phyloP scores from a whole-genome alignment of 176 grass and related monocot species.

The Hordeum vulgare region DNA sequence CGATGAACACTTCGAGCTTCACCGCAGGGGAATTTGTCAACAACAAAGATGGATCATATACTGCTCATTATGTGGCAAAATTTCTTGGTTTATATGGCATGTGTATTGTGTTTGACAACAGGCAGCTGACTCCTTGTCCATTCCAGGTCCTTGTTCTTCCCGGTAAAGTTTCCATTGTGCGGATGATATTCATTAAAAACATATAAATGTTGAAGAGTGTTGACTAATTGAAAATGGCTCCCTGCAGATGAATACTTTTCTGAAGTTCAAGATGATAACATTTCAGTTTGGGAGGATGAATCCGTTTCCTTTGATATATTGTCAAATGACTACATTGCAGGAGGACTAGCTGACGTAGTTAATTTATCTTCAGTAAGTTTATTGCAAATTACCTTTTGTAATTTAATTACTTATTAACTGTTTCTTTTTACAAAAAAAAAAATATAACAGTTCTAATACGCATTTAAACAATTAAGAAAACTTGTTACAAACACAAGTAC shows the following conservation, averaged over 20 bases:
- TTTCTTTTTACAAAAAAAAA: too few relatives aligned
- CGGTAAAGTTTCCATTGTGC: conserved; percentile 44
- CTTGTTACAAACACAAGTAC: not conserved
- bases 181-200: not conserved
- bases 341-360: conserved; percentile 28
- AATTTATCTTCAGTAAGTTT: conserved; percentile 58
- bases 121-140: conserved; percentile 58
- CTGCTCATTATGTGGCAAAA: conserved; percentile 35
- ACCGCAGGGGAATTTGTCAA: conserved; percentile 32
- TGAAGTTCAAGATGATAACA: conserved; percentile 33
- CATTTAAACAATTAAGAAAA: not conserved
- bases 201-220: not conserved
- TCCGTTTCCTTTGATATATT: conserved; percentile 59
- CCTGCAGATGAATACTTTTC: conserved; percentile 72
- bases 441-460: not conserved
- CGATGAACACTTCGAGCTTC: conserved; percentile 26
- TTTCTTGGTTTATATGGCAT: conserved; percentile 49
- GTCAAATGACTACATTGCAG: conserved; percentile 56
- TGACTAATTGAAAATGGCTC: conserved; percentile 10
- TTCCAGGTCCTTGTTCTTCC: conserved; percentile 42
- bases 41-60: conserved; percentile 58
- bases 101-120: conserved; percentile 45
- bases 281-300: conserved; percentile 78
- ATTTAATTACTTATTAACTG: not conserved
- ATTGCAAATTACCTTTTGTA: not conserved